Base-by-base conservation (phyloP, 352 stramenopile species). In the Phytophthora pluvialis region DNA sequence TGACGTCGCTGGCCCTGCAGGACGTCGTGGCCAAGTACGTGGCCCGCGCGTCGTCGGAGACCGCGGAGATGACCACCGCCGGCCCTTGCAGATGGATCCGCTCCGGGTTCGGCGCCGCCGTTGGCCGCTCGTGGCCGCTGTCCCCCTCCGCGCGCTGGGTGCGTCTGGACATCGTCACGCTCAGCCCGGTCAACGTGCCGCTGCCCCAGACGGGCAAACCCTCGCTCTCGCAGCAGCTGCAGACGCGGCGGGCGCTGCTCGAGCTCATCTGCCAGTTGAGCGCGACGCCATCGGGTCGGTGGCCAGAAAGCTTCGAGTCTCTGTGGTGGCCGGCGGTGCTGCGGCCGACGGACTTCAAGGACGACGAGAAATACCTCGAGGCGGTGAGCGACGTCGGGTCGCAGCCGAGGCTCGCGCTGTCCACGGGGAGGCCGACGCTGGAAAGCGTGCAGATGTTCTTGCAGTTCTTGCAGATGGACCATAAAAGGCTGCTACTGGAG, bases 1-100 rank as follows among this genome's bases (percentile, higher is more conserved):
- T 50, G 36, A 49, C 28, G 40, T 18, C 59, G 48, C 39, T 68
- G 2, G 36, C 44, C 11, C 40, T 70, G 40, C 33, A 56, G 46
- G 33, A 58, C 8, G 58, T 73, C 33, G 52, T 73, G 65, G 32
- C 39, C 46, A 65, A 61, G 59, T 73, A 73, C 50, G 31, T 8
- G 38, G 36, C 59, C 31, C 10, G 16, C 7, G 57, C 58, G 16
- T 38, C 45, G 9, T 25, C 16, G 44, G 31, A 59, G 12, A 15
- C 6, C 25, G 42, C 11, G 3, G 16, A 56, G 7, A 9, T 38
- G 10, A 25, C 5, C 39, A 1, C 15, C 3, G 33, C 16, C 28
- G 26, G 28, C 13, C 31, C 59, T 5, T 53, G 36, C 15, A 44
- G 12, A 13, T 32, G 64, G 9, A 25, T 42, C 4, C 65, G 21